phyloP scores from a whole-genome alignment of 352 stramenopile genomes.

The Nothophytophthora sp. region DNA sequence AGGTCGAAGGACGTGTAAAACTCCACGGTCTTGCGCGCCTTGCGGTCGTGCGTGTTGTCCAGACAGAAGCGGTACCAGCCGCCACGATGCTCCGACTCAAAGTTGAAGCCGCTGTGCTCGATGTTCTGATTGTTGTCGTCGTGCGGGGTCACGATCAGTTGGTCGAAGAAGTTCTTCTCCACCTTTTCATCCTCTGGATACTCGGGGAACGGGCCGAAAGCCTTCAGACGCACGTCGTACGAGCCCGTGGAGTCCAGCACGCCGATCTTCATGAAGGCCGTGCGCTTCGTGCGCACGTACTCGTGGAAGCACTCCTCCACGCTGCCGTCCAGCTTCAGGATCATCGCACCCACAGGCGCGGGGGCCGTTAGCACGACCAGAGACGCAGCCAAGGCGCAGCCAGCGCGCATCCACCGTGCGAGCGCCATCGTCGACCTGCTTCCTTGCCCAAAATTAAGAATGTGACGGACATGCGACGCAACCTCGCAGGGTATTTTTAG shows the following conservation, averaged over 20 bases:
- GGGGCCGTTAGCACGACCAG: constrained; percentile 30
- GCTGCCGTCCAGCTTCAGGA: constrained; percentile 50
- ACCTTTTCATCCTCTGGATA: constrained; percentile 48
- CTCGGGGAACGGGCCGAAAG: constrained; percentile 63
- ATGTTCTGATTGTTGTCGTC: constrained; percentile 72
- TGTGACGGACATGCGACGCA: too few species aligned
- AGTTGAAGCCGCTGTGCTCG: constrained; percentile 88
- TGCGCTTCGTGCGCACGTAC: constrained; percentile 86
- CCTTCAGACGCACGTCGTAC: constrained; percentile 80
- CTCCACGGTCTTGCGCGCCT: constrained; percentile 67
- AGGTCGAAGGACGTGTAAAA: constrained; percentile 85
- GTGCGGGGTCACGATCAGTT: constrained; percentile 62
- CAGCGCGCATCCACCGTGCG: constrained; percentile 20
- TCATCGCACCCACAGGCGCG: constrained; percentile 38
- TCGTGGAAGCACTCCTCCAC: constrained; percentile 83
- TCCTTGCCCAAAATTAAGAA: too few species aligned
- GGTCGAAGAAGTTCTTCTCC: constrained; percentile 78
- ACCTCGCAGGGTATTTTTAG: too few species aligned
- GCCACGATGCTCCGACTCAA: constrained; percentile 80
- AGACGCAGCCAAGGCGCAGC: constrained; percentile 12
- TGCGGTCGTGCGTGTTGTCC: constrained; percentile 73
- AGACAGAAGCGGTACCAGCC: constrained; percentile 89
- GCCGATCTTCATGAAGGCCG: constrained; percentile 80
- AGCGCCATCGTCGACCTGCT: constrained; percentile 22
- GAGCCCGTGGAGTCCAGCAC: constrained; percentile 68